Percentiles rank a stretch among this genome's conserved stretches.
Conservation (phyloP, 1,139 yeast genomes). For the Blastobotrys petasosporus region DNA sequence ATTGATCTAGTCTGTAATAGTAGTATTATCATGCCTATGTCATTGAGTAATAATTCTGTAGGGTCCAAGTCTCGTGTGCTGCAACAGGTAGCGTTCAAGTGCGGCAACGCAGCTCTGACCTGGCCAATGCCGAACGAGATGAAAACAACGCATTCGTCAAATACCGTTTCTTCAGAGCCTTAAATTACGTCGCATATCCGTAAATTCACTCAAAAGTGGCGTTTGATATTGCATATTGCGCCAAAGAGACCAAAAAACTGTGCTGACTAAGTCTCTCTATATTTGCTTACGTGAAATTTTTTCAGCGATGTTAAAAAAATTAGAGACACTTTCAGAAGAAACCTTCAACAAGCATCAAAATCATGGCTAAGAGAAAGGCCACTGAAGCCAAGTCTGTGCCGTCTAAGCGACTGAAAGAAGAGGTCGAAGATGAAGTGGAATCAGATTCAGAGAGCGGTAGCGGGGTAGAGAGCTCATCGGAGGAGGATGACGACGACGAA, state of each 20-base stretch:
- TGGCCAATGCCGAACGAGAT: no score
- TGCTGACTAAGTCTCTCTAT: background rate
- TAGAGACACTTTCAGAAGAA: background rate
- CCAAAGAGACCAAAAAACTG: background rate
- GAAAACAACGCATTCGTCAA: no score
- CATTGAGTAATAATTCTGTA: no score
- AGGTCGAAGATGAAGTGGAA: constrained; percentile 14
- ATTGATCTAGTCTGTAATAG: no score
- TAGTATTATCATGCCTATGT: no score
- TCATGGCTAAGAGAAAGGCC: constrained; percentile 16
- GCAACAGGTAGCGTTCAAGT: no score
- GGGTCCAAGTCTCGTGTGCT: no score
- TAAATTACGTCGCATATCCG: no score
- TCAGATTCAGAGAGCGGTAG: constrained; percentile 9
- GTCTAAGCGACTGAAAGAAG: constrained; percentile 11
- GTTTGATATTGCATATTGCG: no score
- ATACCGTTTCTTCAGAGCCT: no score
- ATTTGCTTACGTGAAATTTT: background rate
- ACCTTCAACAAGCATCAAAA: background rate
- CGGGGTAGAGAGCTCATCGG: constrained; percentile 10
- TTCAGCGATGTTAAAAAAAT: background rate
- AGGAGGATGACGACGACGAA: constrained; percentile 11
- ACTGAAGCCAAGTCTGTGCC: constrained; percentile 11
- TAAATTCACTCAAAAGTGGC: no score
- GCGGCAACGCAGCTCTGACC: no score